These are phyloP conservation scores for Vitis hybrid DNA, from an alignment of 177 flowering plant genomes.

Conservation along the genomic window DNA sequence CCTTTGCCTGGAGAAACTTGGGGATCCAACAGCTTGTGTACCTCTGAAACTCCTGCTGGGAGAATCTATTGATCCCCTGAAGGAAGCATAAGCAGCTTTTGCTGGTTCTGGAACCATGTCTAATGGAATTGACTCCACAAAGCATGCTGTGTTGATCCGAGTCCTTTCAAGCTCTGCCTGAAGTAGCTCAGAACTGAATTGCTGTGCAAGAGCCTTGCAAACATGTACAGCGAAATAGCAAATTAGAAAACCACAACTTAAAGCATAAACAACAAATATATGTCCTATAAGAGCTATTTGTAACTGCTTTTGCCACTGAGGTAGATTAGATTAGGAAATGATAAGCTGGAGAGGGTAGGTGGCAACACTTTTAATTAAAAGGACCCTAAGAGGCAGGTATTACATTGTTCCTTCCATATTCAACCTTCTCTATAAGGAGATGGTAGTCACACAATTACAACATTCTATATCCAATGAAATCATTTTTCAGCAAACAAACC, in stretches of 20 bases:
- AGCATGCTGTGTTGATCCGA: constrained; percentile 89
- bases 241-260: not conserved
- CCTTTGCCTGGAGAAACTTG: constrained; percentile 61
- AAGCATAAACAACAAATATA: not conserved
- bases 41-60: constrained; percentile 58
- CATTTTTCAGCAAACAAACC: no score
- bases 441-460: no score
- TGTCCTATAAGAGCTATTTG: not conserved
- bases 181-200: constrained; percentile 83
- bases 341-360: not conserved
- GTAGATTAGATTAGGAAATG: no score
- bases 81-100: constrained; percentile 70
- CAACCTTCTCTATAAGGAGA: no score
- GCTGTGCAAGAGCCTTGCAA: constrained; percentile 90
- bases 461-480: no score
- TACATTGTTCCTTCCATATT: no score
- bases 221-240: not conserved
- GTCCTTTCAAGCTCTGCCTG: constrained; percentile 90
- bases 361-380: no score
- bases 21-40: constrained; percentile 56
- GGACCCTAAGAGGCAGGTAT: no score
- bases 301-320: not conserved
- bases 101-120: constrained; percentile 78
- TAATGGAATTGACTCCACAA: constrained; percentile 67
- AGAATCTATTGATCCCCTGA: constrained; percentile 64